Percentiles rank a stretch among this genome's conserved stretches.
Evolutionary conservation across 2,329 filamentous ascomycete genomes (phyloP).

Genomic region (Epichloe elymi): DNA sequence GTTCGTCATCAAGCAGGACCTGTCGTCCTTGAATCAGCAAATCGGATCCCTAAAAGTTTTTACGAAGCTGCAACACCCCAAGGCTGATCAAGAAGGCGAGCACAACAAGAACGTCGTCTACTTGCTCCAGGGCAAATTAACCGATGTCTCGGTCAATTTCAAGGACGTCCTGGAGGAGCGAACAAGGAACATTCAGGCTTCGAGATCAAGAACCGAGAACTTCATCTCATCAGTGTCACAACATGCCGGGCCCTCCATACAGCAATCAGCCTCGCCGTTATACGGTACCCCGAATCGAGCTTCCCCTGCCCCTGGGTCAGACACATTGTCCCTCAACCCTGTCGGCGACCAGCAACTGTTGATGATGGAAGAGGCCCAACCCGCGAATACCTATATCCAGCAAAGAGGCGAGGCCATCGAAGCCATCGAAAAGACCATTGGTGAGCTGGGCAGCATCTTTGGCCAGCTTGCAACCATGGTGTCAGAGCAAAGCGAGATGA

Average conservation of each 20-base stretch:
- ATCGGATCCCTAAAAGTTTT: slow-evolving; percentile 73
- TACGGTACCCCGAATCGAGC: slow-evolving; percentile 66
- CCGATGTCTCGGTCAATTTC: slow-evolving; percentile 88
- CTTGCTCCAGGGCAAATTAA: slow-evolving; percentile 78
- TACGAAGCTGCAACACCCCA: slow-evolving; percentile 63
- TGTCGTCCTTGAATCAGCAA: slow-evolving; percentile 70
- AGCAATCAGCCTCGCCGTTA: slow-evolving; percentile 69
- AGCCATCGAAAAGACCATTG: slow-evolving; percentile 90
- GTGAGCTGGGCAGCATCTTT: slow-evolving; percentile 80
- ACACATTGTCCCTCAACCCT: slow-evolving; percentile 75
- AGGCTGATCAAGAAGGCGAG: slow-evolving; percentile 70
- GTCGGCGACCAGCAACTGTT: slow-evolving; percentile 74
- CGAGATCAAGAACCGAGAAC: slow-evolving; percentile 82
- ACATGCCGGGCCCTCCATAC: slow-evolving; percentile 54
- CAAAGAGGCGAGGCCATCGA: slow-evolving; percentile 93
- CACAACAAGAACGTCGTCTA: slow-evolving; percentile 97
- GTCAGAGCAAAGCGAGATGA: slow-evolving; percentile 93
- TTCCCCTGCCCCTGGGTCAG: slow-evolving; percentile 52
- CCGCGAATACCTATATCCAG: slow-evolving; percentile 78
- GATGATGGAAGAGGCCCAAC: slow-evolving; percentile 82
- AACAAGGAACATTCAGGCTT: slow-evolving; percentile 96
- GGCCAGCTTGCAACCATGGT: slow-evolving; percentile 95
- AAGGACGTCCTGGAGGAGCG: slow-evolving; percentile 93
- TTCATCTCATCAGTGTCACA: slow-evolving; percentile 86
- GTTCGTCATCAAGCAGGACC: slow-evolving; percentile 95